Evolutionary conservation across 495 filamentous ascomycete genomes (phyloP), one percentile per base, ranked within the genome.

Genomic region (Cladorrhinum samala): DNA sequence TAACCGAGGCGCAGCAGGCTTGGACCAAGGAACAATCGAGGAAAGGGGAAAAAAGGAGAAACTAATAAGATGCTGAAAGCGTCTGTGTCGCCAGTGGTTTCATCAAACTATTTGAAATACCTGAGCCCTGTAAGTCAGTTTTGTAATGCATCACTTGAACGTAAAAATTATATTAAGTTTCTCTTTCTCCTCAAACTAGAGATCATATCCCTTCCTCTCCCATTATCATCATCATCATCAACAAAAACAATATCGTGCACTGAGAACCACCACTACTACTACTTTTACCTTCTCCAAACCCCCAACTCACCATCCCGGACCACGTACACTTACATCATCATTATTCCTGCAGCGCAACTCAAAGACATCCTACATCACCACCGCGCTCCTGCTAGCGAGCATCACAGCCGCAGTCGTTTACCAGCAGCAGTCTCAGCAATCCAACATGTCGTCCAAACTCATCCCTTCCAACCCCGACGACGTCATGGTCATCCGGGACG

Each of bases 401-500:
- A 9, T 18, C 36, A 39, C 9, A 21, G 21, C 30, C 36, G 4
- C 21, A 27, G 6, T 30, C 14, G 3, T 20, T 11, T 49, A 57
- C 9, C 40, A 52, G 8, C 30, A 42, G 14, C 36, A 33, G 48
- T 37, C 9, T 3, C 44, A 47, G 11, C 16, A 51, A 3, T 57
- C 36, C 17, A 36, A 20, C 57, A 76, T 76, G 73, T 74, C 73
- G 24, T 65, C 64, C 30, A 72, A 72, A 58, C 69, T 78, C 52
- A 64, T 78, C 13, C 75, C 74, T 0, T 21, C 61, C n/a, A 83
- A 91, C 64, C 89, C 89, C 7, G 76, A 82, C 19, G 78, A 85
- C 54, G 80, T 88, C 41, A 93, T 95, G 84, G 87, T 95, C 13
- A 89, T 96, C 58, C 89, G 93, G 51, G 73, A 86, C 56, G 71